Evolutionary conservation across 2,329 filamentous ascomycete genomes (phyloP), one percentile per base, ranked within the genome.

Genomic region (Diaporthe nobilis): DNA sequence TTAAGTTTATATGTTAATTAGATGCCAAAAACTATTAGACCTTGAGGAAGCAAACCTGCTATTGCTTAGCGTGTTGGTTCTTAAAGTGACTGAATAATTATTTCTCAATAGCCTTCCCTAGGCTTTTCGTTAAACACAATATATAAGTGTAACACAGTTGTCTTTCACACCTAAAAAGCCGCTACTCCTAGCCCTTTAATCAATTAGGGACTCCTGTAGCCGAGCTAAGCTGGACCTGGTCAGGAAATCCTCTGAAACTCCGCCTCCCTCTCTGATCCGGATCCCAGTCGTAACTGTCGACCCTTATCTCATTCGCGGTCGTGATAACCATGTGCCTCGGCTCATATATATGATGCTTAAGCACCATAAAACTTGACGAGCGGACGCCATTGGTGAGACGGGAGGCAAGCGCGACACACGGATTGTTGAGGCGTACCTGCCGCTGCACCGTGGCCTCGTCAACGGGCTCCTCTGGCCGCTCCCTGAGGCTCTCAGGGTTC

Each of bases 221-320:
- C 55, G 58, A 12, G 39, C n/a, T 25, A 25, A 61, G 37, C n/a
- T 42, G 17, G 2, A 61, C 6, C n/a, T 61, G 34, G 42, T 61
- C 37, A 61, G 55, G 58, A 61, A 61, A 61, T 25, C 57, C 58
- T 37, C 37, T 28, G 7, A 61, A 61, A 10, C 37, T 61, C 37
- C 22, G 10, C 55, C 28, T 37, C 20, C 55, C 55, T 22, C 31
- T 37, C 55, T 58, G 55, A 37, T 61, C 15, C 8, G 53, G 53
- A 57, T 34, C 34, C 34, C 57, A n/a, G 57, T 61, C 22, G 15
- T 39, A 42, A 13, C 37, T 63, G 17, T 47, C n/a, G 39, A 47
- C 39, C 60, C 15, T 47, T 9, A 63, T 63, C 60, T 63, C 60
- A 31, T 63, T 63, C 39, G 28, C 34, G 31, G n/a, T 7, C 25